Evolutionary conservation across 129 eudicot species (phyloP), one percentile per base, ranked within the genome.

Genomic region (Ambrosia trifida): DNA sequence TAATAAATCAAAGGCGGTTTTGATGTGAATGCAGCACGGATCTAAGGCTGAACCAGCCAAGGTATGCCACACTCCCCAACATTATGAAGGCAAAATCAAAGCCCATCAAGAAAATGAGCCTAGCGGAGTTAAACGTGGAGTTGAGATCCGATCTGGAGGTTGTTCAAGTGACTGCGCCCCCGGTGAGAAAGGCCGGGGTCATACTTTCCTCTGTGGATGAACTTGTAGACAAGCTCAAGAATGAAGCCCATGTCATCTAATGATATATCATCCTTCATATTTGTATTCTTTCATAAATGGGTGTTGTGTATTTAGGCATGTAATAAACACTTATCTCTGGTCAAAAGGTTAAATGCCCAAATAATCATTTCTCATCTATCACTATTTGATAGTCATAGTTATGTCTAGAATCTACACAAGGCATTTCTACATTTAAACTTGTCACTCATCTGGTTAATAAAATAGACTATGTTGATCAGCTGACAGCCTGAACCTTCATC

Each of bases 1-100:
- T n/a, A n/a, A n/a, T n/a, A n/a, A n/a, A n/a, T n/a, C n/a, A n/a
- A n/a, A n/a, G n/a, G n/a, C n/a, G n/a, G n/a, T n/a, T n/a, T n/a
- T n/a, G n/a, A n/a, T n/a, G n/a, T 49, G 18, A 17, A 41, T 68
- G 82, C 95, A 89, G 96, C 13, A 85, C 93, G 60, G 98, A 93
- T 79, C 78, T 93, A 82, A 87, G 98, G 79, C 78, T 89, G 80
- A 93, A 93, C 90, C 98, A 93, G 75, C 96, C 98, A 3, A 83
- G 96, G 68, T 93, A 93, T 64, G 98, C 98, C 3, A 89, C 98
- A 62, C 96, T 89, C 17, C 98, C 98, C 9, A 93, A 93, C 82
- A 93, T 93, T 65, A 89, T 93, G 95, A 93, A 93, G 77, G 98
- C 98, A 19, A 93, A 93, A 75, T 89, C 98, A 18, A 93, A 93